Percentiles rank a stretch among this genome's conserved stretches.
Conservation (phyloP, 805 yeast genomes). For the Metschnikowia hibisci region DNA sequence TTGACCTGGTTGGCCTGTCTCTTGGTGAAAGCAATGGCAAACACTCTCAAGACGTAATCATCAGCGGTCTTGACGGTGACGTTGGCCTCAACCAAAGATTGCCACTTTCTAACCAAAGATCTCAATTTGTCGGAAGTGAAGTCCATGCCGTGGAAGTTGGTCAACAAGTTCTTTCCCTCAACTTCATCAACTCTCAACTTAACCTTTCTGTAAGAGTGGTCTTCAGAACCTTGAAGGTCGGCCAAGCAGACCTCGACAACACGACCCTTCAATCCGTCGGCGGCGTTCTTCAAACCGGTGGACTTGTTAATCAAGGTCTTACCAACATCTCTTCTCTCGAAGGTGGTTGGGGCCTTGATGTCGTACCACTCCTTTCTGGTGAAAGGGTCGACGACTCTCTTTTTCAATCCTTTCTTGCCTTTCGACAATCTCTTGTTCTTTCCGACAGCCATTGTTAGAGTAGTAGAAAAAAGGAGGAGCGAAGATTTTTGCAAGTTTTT, state of each 20-base stretch:
- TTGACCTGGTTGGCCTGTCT: constrained; percentile 95
- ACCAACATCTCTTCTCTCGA: constrained; percentile 98
- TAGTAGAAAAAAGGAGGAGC: constrained; percentile 3
- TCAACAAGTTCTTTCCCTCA: constrained; percentile 96
- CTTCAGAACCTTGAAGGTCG: constrained; percentile 98
- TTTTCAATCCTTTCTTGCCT: constrained; percentile 97
- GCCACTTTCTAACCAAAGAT: constrained; percentile 99
- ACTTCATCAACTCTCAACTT: constrained; percentile 98
- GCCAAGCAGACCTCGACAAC: constrained; percentile 94
- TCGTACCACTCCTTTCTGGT: constrained; percentile 98
- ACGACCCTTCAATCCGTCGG: constrained; percentile 97
- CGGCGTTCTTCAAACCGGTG: constrained; percentile 96
- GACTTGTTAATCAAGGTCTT: constrained; percentile 98
- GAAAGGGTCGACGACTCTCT: constrained; percentile 99
- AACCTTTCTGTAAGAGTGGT: constrained; percentile 96
- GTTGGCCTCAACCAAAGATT: constrained; percentile 95
- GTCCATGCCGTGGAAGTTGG: constrained; percentile 99
- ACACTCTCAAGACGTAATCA: constrained; percentile 93
- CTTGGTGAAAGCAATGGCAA: constrained; percentile 98
- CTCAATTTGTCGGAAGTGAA: constrained; percentile 97
- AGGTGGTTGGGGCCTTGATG: constrained; percentile 98
- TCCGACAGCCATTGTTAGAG: constrained; percentile 65
- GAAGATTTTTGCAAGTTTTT: constrained; percentile 1
- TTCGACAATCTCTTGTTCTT: constrained; percentile 84
- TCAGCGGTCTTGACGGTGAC: constrained; percentile 97